Base-by-base conservation (phyloP, 2,329 filamentous ascomycete species). In the Diaporthe velutina region DNA sequence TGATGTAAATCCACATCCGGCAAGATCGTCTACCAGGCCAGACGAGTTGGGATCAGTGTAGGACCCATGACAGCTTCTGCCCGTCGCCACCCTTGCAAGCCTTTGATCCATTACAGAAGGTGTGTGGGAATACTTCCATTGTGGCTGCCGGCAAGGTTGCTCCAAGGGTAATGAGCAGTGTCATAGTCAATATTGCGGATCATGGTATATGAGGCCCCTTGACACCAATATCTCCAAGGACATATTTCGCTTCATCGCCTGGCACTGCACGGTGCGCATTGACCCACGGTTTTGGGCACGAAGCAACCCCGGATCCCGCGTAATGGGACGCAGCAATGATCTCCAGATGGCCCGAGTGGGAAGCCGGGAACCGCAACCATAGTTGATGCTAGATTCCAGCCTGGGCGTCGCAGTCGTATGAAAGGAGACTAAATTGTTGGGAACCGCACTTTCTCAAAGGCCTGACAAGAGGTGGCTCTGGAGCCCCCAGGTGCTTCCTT, bases 11-110 rank as follows among this genome's bases (percentile, higher is more conserved):
- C 66, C 55, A 70, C 68, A 72, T 74, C 40, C 48, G 70, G 61
- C 42, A 60, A 45, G 66, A 70, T 66, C 67, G 52, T 40, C 74
- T 52, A 28, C 61, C 55, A 57, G 74, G 40, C 40, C 38, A 42
- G 70, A 54, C 48, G 48, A 13, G 54, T 54, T 68, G 64, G 45
- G 45, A 55, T 70, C 66, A 30, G 54, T 35, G 70, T 68, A 40
- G 55, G n/a, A n/a, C 55, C 74, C 74, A 58, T 48, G 71, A 42
- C 33, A 40, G 54, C 40, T 58, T 22, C 64, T 57, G 38, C 54
- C 57, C 40, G 50, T 66, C n/a, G 74, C 71, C 57, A 48, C 45
- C 58, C 67, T 45, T n/a, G n/a, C n/a, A n/a, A n/a, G n/a, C n/a
- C n/a, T n/a, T n/a, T 64, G 58, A 50, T 60, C 42, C 60, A 35